Percentiles rank a stretch among this genome's conserved stretches.
Evolutionary conservation across 371 early-diverging fungal genomes (phyloP).

Genomic region (Circinella umbellata): DNA sequence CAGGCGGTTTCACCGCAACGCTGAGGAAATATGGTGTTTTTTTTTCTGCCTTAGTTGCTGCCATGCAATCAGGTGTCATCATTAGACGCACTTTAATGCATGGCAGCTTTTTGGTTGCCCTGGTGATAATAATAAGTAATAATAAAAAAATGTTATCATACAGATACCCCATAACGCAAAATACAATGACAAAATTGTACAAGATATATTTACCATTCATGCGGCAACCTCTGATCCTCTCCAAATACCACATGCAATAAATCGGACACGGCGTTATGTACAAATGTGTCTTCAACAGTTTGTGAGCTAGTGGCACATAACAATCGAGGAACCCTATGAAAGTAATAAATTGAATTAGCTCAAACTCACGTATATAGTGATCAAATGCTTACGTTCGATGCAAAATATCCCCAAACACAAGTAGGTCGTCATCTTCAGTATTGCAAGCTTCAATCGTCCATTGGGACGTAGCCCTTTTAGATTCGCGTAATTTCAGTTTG

Average conservation of each 20-base stretch:
- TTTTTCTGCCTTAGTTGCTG: neutral
- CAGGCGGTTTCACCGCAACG: neutral
- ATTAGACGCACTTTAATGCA: neutral
- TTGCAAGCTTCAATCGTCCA: neutral
- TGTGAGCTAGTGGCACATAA: neutral
- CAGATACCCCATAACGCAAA: neutral
- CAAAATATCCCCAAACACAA: neutral
- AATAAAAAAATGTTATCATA: no score
- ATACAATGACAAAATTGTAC: neutral
- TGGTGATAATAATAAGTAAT: neutral
- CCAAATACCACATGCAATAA: neutral
- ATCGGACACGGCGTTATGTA: neutral
- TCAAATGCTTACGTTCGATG: neutral
- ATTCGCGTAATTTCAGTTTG: neutral
- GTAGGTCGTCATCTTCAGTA: neutral
- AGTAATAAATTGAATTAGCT: neutral
- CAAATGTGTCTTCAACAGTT: conserved; percentile 6
- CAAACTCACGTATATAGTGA: neutral
- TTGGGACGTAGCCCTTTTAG: neutral
- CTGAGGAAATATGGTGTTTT: neutral
- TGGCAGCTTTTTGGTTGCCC: neutral
- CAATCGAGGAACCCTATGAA: neutral
- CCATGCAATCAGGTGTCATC: neutral
- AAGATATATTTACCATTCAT: conserved; percentile 8
- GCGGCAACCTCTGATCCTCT: neutral